phyloP scores from a whole-genome alignment of 805 yeast species.

The Wickerhamiella domercqiae region DNA sequence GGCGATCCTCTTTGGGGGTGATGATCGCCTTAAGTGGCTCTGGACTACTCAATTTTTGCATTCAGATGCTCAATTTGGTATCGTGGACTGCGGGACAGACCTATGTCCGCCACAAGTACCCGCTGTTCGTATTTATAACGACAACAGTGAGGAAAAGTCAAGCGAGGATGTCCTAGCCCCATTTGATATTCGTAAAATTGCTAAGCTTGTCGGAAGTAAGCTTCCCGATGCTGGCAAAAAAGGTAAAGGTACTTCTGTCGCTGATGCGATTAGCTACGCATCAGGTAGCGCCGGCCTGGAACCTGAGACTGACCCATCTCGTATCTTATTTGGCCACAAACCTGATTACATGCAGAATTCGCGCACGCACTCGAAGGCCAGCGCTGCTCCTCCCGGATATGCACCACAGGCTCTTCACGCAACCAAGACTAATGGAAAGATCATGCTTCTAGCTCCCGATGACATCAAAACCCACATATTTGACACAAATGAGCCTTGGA shows the following conservation, averaged over 20 bases:
- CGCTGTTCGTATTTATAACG: not conserved
- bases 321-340: conserved; percentile 11
- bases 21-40: conserved; percentile 1
- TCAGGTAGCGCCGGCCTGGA: conserved; percentile 11
- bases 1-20: conserved; percentile 11
- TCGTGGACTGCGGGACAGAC: conserved; percentile 10
- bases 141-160: not conserved
- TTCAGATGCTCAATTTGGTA: conserved; percentile 8
- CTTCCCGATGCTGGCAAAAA: not conserved
- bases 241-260: not conserved
- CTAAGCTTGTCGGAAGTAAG: too few species aligned
- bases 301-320: conserved; percentile 13
- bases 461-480: conserved; percentile 20
- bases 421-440: conserved; percentile 21
- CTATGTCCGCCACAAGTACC: conserved; percentile 6
- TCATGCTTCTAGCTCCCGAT: conserved; percentile 19
- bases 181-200: not conserved
- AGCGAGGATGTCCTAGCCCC: not conserved
- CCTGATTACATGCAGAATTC: conserved; percentile 14
- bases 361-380: conserved; percentile 13
- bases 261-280: conserved; percentile 13
- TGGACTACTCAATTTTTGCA: not conserved
- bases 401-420: conserved; percentile 5
- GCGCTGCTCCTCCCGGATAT: conserved; percentile 13
- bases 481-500: conserved; percentile 24